Base-by-base conservation (phyloP, 345 rosid species). In the Hirschfeldia incana region DNA sequence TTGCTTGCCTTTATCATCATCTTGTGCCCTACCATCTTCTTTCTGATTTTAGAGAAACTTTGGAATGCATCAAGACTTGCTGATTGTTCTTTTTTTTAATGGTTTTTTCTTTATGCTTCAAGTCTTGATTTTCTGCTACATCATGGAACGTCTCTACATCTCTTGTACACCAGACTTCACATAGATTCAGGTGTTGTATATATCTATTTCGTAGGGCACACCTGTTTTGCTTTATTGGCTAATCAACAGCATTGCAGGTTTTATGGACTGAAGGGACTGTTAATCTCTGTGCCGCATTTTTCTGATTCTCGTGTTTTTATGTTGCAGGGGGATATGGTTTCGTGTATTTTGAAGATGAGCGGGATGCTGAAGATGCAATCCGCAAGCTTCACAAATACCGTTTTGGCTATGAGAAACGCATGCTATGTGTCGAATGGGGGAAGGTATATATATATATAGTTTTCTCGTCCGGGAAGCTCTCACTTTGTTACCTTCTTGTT, bases 261-360 rank as follows among this genome's bases (percentile, higher is more conserved):
- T 74, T 21, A 15, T 53, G 4, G 21, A 55, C 37, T 37, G 72
- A 55, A 65, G 29, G 37, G 37, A 30, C 21, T 42, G 13, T 72
- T 61, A 30, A 12, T 65, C 4, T 39, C 66, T 9, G 5, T 65
- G 49, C 11, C 44, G 76, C 89, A 76, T 80, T 88, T 84, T 88
- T 17, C 84, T 85, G 79, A 49, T 60, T 36, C 55, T 60, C 21
- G 26, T 3, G 44, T 3, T 59, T 28, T 32, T 72, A 27, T 39
- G 8, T 76, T 87, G 89, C 90, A 94, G 97, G 98, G 4, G 97
- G 98, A 3, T 92, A 85, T 85, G 98, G 94, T 63, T 94, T 94
- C 80, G 97, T 90, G 69, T 92, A 94, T 81, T 92, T 88, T 67
- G 94, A 88, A 85, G 92, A 94, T 69, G 94, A 92, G 44, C 87